Evolutionary conservation across 108 stramenopile genomes (phyloP).

Genomic region (Pseudonitzschia pungens): DNA sequence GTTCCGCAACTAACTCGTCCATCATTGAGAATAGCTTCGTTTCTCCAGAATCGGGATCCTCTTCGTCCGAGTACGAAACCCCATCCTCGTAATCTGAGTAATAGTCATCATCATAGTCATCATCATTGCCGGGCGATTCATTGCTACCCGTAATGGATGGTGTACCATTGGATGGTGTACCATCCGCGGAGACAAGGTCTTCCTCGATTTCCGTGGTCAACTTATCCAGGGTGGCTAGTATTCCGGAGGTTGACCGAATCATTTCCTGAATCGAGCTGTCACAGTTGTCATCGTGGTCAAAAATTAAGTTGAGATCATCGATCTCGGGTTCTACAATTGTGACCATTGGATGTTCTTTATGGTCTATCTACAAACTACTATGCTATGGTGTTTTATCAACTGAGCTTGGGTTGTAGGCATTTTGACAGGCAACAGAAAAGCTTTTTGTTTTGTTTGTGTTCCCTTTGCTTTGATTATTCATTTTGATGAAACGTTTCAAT

Average conservation of each 20-base stretch:
- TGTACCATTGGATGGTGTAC: not conserved
- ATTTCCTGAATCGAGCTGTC: not conserved
- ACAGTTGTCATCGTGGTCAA: not conserved
- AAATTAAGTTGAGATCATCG: not conserved
- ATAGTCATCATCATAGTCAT: not conserved
- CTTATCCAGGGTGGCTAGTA: not conserved
- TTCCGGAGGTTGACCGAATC: not conserved
- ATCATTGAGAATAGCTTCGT: constrained; percentile 11
- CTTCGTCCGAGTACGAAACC: constrained; percentile 2
- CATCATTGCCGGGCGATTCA: not conserved
- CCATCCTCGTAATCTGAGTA: not conserved
- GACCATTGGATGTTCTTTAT: not conserved
- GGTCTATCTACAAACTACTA: not conserved
- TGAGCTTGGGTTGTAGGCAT: not conserved
- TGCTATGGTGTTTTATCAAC: not conserved
- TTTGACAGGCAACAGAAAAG: too few species aligned
- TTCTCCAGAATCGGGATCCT: constrained; percentile 12
- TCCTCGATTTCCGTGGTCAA: constrained; percentile 5
- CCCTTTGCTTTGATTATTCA: not conserved
- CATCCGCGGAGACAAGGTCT: not conserved
- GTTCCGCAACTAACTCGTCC: constrained; percentile 9
- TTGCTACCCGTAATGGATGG: not conserved
- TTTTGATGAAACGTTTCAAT: not conserved
- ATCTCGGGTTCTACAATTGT: not conserved
- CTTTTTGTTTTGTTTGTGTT: not conserved